Base-by-base conservation (phyloP, 2,329 filamentous ascomycete species). In the Didymella sp. region DNA sequence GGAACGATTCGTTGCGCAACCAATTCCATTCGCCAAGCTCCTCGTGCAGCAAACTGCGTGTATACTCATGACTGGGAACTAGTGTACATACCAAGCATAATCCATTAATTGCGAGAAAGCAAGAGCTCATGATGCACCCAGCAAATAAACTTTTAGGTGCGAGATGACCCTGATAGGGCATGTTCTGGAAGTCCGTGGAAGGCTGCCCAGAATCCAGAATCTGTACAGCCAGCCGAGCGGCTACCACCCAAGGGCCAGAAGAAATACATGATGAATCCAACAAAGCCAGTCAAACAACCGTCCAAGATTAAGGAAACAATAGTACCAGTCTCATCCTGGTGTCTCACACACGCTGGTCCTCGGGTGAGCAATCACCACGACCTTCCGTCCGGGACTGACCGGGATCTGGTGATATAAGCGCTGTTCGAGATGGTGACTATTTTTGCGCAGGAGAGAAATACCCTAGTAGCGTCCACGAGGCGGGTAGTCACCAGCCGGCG, bases 401-500 rank as follows among this genome's bases (percentile, higher is more conserved):
- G 43, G 54, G 48, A 57, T 57, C 54, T 57, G 44, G 24, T 48
- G 47, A 27, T 40, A 49, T 57, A 57, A 57, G 54, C 48, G 48
- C 48, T 57, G 31, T 45, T 44, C 54, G 37, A 38, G 44, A 44
- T 31, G 33, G 44, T 27, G 54, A 38, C 43, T 17, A 24, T 30
- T 31, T 27, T 41, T 51, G 44, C 43, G 38, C 41, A 33, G 33
- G 54, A 49, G 54, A 44, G 38, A 40, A 17, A 60, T 63, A 64
- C 69, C 70, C 69, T 71, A 76, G 61, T 76, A 76, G 27, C 72
- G 73, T 37, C 64, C 64, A 58, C 73, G 71, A 19, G 73, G 70
- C 38, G 72, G 70, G 58, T 85, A 84, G 47, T 82, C 81, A 57
- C 80, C 62, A 42, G 54, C 54, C 30, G 54, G 54, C 12, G 67